Conservation (phyloP, 2,329 filamentous ascomycete genomes). For the Xylariaceae sp. region DNA sequence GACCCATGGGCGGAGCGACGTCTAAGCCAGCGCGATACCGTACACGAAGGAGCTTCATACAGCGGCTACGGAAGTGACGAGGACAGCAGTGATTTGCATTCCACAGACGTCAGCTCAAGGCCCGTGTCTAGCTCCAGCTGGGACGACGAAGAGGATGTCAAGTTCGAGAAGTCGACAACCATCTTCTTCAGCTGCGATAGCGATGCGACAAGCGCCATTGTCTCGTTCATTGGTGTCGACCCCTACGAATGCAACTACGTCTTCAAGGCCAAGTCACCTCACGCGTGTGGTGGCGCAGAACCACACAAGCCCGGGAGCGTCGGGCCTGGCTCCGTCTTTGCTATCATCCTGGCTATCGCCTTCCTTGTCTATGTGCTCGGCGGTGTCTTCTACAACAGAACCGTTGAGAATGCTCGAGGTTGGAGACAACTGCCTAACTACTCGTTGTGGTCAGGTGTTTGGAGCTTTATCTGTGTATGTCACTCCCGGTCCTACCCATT, state of each 20-base stretch:
- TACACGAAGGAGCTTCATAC: conserved; percentile 36
- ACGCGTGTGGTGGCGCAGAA: conserved; percentile 68
- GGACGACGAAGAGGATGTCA: conserved; percentile 22
- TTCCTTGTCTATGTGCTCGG: conserved; percentile 86
- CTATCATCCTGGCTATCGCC: conserved; percentile 74
- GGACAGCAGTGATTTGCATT: conserved; percentile 17
- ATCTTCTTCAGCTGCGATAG: conserved; percentile 92
- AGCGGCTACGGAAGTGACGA: conserved; percentile 30
- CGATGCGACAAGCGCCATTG: conserved; percentile 66
- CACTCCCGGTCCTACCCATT: background rate
- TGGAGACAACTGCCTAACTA: conserved; percentile 97
- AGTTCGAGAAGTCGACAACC: conserved; percentile 70
- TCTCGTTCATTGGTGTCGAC: conserved; percentile 79
- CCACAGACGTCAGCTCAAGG: background rate
- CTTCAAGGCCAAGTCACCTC: conserved; percentile 84
- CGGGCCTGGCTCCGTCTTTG: conserved; percentile 74
- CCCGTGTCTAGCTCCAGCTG: background rate
- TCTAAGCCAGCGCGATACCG: conserved; percentile 25
- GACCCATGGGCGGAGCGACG: conserved; percentile 29
- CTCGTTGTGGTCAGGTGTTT: conserved; percentile 83
- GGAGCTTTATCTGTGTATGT: conserved; percentile 77
- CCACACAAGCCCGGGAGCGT: conserved; percentile 69
- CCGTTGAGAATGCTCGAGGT: conserved; percentile 87
- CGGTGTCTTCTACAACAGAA: conserved; percentile 92
- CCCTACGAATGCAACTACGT: conserved; percentile 92